phyloP scores from a whole-genome alignment of 768 basidiomycete genomes.

The Russula sp. region DNA sequence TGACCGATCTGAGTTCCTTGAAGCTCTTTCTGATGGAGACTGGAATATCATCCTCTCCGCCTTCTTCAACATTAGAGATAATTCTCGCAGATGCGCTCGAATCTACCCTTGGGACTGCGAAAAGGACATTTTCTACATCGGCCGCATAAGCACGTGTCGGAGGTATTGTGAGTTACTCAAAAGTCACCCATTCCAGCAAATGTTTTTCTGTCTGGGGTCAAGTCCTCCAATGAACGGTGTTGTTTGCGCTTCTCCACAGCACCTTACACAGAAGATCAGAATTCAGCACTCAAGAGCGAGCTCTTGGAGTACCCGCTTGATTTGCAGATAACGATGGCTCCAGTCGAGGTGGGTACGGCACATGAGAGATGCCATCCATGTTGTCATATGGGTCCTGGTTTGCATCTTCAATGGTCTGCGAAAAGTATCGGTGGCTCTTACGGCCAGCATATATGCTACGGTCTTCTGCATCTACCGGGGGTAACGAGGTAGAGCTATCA shows the following conservation, averaged over 20 bases:
- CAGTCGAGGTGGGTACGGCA: neutral
- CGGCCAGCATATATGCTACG: constrained; percentile 12
- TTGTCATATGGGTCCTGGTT: neutral
- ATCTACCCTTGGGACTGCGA: neutral
- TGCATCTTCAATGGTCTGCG: neutral
- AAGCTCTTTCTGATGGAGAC: constrained; percentile 15
- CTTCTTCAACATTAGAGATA: constrained; percentile 4
- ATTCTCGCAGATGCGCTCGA: neutral
- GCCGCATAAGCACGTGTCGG: neutral
- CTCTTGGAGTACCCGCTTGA: neutral
- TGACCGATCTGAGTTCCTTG: constrained; percentile 14
- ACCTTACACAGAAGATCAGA: neutral
- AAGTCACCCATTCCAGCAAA: neutral
- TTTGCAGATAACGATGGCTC: neutral
- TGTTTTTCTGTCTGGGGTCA: neutral
- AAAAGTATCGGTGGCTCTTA: neutral
- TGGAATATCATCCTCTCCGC: constrained; percentile 8
- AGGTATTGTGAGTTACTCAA: neutral
- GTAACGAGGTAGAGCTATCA: neutral
- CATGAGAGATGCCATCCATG: neutral
- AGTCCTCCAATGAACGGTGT: neutral
- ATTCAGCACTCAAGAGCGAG: neutral
- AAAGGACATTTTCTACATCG: neutral
- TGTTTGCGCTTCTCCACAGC: neutral
- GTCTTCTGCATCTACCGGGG: neutral